These are phyloP conservation scores for Helicostylum pulchrum DNA, from an alignment of 192 early-diverging fungal genomes.

Conservation along the genomic window DNA sequence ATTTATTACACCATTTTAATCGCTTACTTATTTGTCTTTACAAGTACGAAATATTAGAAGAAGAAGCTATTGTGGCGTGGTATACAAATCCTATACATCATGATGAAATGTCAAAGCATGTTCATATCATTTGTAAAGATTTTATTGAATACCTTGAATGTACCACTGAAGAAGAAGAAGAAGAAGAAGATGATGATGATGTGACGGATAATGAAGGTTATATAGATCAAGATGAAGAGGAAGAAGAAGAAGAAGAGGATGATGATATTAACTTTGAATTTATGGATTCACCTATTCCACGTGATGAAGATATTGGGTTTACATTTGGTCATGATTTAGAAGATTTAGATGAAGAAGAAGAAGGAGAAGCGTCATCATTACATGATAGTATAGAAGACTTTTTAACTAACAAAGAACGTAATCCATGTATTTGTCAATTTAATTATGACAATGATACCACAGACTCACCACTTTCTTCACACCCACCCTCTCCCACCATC, in stretches of 20 bases:
- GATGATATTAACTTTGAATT: background rate
- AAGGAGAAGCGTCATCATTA: slow-evolving; percentile 13
- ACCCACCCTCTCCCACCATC: background rate
- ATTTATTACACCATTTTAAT: slow-evolving; percentile 36
- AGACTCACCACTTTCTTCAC: background rate
- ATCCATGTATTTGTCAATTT: slow-evolving; percentile 12
- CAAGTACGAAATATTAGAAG: slow-evolving; percentile 45
- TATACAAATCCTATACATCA: slow-evolving; percentile 31
- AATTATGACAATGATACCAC: background rate
- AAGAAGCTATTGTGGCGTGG: slow-evolving; percentile 43
- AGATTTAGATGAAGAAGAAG: slow-evolving; percentile 10
- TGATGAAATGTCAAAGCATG: slow-evolving; percentile 22
- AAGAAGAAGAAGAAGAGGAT: slow-evolving; percentile 14
- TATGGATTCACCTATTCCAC: background rate
- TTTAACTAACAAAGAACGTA: slow-evolving; percentile 1
- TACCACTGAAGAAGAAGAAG: slow-evolving; percentile 24
- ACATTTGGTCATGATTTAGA: background rate
- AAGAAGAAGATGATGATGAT: slow-evolving; percentile 3
- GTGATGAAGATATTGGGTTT: background rate
- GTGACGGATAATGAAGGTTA: too few species aligned
- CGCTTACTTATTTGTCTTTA: slow-evolving; percentile 40
- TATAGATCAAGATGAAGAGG: background rate
- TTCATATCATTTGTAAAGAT: slow-evolving; percentile 22
- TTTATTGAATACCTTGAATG: slow-evolving; percentile 43
- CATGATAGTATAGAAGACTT: background rate